Base-by-base conservation (phyloP, 2,329 filamentous ascomycete genomes). In the Aspergillus brasiliensis region DNA sequence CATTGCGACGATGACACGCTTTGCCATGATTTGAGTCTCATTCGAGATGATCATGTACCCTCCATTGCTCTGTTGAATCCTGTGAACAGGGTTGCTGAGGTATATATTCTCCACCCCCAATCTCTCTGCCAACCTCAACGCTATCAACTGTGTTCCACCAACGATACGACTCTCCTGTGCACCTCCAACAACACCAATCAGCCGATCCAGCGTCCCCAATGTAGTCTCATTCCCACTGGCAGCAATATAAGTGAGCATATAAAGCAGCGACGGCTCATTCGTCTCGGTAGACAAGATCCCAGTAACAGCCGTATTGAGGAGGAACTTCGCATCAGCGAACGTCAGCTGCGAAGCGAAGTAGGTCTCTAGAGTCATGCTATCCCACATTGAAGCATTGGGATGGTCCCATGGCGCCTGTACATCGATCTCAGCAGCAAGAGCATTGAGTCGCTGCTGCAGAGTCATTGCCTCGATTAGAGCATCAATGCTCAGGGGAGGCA, bases 241-340 rank as follows among this genome's bases (percentile, higher is more conserved):
- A 1, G 51, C 57, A 7, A 56, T 51, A 28, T 55, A 51, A 11
- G 57, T 28, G 21, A 54, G 40, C 5, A 34, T 55, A 13, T 58
- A 58, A 3, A 58, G 42, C 11, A 58, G 21, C 13, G 51, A 56
- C 7, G 44, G 57, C 44, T 59, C 57, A 11, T 38, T 37, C 5
- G 31, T 28, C 46, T 57, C 23, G 1, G 61, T 62, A 8, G 57
- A 64, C 8, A 63, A 61, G 23, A 51, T 42, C 7, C 23, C 44
- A 15, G 44, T 48, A 4, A 48, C 27, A 44, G 51, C 31, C 47
- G 48, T 48, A 34, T 62, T 37, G 40, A 53, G 34, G 48, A 57
- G 51, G 23, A 62, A 53, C 1, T 52, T 21, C 52, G 60, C 38
- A 28, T 58, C 28, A 5, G 59, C 59, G 51, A 68, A 65, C 13